Percentiles rank a stretch among this genome's conserved stretches.
These are phyloP conservation scores for Fusarium begoniae DNA, from an alignment of 2,329 filamentous ascomycete species.

Conservation along the genomic window DNA sequence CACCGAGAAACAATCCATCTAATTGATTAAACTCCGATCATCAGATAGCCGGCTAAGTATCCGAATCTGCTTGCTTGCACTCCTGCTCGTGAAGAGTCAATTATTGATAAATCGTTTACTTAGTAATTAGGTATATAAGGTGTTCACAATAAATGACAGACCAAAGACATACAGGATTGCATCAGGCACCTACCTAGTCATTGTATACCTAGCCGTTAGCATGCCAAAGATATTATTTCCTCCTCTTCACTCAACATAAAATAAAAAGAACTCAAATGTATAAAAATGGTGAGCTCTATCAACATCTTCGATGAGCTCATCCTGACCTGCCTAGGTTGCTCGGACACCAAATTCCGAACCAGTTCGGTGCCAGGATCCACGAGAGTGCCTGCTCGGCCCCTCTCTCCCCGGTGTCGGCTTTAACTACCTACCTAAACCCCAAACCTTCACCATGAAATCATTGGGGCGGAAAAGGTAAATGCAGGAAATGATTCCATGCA, in stretches of 20 bases:
- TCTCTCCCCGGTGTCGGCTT: constrained; percentile 42
- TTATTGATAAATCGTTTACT: constrained; percentile 5
- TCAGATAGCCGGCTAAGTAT: constrained; percentile 1
- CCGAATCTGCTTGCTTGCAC: background rate
- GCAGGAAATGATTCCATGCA: constrained; percentile 1
- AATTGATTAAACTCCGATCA: constrained; percentile 5
- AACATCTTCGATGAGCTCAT: background rate
- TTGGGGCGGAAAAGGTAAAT: constrained; percentile 37
- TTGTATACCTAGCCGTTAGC: background rate
- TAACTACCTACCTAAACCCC: background rate
- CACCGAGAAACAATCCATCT: background rate
- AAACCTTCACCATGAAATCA: constrained; percentile 28
- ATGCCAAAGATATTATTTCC: background rate
- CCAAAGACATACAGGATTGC: background rate
- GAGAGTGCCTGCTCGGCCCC: constrained; percentile 35
- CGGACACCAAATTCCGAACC: constrained; percentile 40
- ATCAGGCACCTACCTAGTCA: background rate
- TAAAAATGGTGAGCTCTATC: background rate
- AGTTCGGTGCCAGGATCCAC: background rate
- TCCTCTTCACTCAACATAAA: background rate
- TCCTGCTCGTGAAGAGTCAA: background rate
- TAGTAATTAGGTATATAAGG: background rate
- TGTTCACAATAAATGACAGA: background rate
- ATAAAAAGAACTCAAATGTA: background rate
- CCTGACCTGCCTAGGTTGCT: background rate